phyloP scores from a whole-genome alignment of 1,284 basidiomycete species.

The Sparassis latifolia region DNA sequence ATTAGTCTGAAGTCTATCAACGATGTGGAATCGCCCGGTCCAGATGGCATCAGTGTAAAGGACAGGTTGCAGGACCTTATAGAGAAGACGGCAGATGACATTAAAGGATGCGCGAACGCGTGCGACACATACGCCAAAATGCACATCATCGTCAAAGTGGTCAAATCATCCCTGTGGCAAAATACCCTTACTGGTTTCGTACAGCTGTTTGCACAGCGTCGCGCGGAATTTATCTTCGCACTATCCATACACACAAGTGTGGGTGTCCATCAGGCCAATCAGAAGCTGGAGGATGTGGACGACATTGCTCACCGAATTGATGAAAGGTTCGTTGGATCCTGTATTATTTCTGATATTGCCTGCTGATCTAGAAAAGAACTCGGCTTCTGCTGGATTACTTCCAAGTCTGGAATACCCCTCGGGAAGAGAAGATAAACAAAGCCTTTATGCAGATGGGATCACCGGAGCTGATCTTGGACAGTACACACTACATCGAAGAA shows the following conservation, averaged over 20 bases:
- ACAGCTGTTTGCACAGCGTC: slow-evolving; percentile 26
- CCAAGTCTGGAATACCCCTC: slow-evolving; percentile 3
- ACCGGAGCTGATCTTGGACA: slow-evolving; percentile 6
- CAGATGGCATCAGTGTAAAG: slow-evolving; percentile 15
- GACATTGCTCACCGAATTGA: slow-evolving; percentile 8
- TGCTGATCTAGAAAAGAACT: slow-evolving; percentile 8
- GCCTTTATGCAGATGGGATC: slow-evolving; percentile 12
- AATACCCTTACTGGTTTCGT: slow-evolving; percentile 26
- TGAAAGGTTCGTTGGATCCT: slow-evolving; percentile 9
- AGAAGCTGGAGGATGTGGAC: slow-evolving; percentile 19
- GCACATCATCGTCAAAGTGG: slow-evolving; percentile 26
- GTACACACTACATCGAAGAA: slow-evolving; percentile 10
- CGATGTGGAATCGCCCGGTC: slow-evolving; percentile 9
- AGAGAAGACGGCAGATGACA: slow-evolving; percentile 20
- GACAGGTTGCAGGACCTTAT: slow-evolving; percentile 16
- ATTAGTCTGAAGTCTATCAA: slow-evolving; percentile 13
- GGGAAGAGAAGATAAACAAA: slow-evolving; percentile 8
- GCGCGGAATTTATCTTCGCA: slow-evolving; percentile 25
- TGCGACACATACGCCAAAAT: slow-evolving; percentile 30
- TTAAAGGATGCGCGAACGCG: slow-evolving; percentile 24
- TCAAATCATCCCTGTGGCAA: slow-evolving; percentile 33
- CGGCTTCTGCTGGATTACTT: slow-evolving; percentile 7
- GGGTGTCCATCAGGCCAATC: slow-evolving; percentile 27
- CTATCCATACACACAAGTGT: slow-evolving; percentile 28
- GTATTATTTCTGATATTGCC: neutral